Percentiles rank a stretch among this genome's conserved stretches.
These are phyloP conservation scores for Volvox reticuliferus DNA, from an alignment of 139 green algal genomes.

Conservation along the genomic window DNA sequence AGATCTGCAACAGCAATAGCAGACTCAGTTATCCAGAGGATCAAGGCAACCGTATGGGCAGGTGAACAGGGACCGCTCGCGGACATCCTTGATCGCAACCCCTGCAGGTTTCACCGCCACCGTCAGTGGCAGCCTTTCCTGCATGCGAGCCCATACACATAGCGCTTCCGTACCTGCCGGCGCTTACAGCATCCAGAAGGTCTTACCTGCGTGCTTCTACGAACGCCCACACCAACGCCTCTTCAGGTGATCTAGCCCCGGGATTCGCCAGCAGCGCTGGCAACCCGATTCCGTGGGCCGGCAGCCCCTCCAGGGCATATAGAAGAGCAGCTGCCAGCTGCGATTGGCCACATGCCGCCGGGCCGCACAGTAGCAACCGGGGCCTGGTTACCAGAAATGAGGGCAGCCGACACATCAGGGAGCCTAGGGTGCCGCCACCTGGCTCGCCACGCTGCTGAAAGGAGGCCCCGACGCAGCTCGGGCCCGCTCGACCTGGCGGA, in stretches of 20 bases:
- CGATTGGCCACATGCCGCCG: constrained; percentile 67
- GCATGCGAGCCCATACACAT: no score
- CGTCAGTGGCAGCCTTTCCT: no score
- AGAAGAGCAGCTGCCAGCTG: constrained; percentile 86
- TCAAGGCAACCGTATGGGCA: no score
- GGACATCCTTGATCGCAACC: no score
- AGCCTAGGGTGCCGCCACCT: constrained; percentile 1
- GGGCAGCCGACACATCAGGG: not conserved
- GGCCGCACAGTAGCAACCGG: constrained; percentile 77
- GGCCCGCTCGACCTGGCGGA: not conserved
- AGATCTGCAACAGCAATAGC: constrained; percentile 55
- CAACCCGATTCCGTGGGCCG: constrained; percentile 85
- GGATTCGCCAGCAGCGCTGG: constrained; percentile 84
- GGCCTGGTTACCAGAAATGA: constrained; percentile 65
- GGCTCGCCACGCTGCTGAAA: not conserved
- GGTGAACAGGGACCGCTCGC: no score
- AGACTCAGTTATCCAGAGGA: no score
- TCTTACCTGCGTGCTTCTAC: constrained; percentile 75
- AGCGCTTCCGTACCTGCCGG: no score
- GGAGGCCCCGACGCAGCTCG: not conserved
- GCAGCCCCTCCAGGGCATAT: constrained; percentile 87
- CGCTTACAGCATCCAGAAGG: no score
- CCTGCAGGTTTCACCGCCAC: no score
- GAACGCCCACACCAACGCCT: constrained; percentile 90
- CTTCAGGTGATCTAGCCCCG: constrained; percentile 82